Conservation (phyloP, 208 protist species). For the Crithidia fasciculata region DNA sequence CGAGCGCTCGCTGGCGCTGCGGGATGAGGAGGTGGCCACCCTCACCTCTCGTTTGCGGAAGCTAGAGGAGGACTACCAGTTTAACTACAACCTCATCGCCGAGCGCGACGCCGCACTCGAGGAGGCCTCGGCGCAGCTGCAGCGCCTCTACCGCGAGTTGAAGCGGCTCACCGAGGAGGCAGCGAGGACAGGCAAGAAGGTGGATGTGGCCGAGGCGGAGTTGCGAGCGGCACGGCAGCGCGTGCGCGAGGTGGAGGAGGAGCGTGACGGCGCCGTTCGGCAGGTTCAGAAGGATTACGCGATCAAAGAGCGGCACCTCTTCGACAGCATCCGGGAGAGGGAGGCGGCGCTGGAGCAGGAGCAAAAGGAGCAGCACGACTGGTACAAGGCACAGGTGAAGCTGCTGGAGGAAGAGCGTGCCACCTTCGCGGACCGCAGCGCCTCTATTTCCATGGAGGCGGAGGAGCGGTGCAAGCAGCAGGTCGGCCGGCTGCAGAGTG, state of each 20-base stretch:
- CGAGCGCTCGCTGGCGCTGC: slow-evolving; percentile 56
- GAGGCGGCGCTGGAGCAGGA: slow-evolving; percentile 65
- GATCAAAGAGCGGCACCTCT: slow-evolving; percentile 61
- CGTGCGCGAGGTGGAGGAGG: slow-evolving; percentile 64
- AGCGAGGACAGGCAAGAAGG: slow-evolving; percentile 34
- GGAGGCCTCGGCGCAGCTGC: slow-evolving; percentile 79
- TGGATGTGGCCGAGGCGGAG: slow-evolving; percentile 54
- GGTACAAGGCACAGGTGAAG: slow-evolving; percentile 55
- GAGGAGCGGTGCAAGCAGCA: slow-evolving; percentile 54
- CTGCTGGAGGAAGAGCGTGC: slow-evolving; percentile 54
- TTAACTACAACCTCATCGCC: slow-evolving; percentile 88
- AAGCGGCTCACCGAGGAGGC: slow-evolving; percentile 59
- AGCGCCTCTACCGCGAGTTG: slow-evolving; percentile 78
- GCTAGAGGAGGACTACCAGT: slow-evolving; percentile 91
- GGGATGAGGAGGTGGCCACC: slow-evolving; percentile 69
- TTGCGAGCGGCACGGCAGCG: slow-evolving; percentile 42
- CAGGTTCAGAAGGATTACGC: slow-evolving; percentile 53
- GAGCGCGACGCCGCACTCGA: slow-evolving; percentile 87
- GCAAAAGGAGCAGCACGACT: slow-evolving; percentile 62
- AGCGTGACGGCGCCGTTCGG: slow-evolving; percentile 49
- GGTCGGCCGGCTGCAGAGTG: slow-evolving; percentile 50
- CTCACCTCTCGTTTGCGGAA: slow-evolving; percentile 66
- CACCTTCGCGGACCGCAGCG: slow-evolving; percentile 40
- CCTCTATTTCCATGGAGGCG: slow-evolving; percentile 30
- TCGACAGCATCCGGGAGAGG: slow-evolving; percentile 38